Base-by-base conservation (phyloP, 169 alveolate species). In the Theileria orientalis region DNA sequence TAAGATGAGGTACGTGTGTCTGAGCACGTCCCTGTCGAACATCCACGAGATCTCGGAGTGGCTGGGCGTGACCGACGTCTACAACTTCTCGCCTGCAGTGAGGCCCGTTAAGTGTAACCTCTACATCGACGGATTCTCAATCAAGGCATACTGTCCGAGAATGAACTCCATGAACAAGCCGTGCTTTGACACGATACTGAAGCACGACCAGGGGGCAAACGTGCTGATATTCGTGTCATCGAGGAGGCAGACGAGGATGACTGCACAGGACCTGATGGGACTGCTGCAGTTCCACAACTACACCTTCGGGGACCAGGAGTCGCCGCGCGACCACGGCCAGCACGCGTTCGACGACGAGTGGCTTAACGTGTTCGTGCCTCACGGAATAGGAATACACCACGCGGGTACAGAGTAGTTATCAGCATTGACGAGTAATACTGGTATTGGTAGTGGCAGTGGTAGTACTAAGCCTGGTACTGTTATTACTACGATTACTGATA, bases 11-110 rank as follows among this genome's bases (percentile, higher is more conserved):
- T 84, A 97, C 51, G 94, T 97, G 47, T 99, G 99, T 42, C 91
- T 97, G 47, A 94, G 98, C 21, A 97, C 99, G 37, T 99, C 99
- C n/a, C 86, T 98, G 74, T 99, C 99, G 14, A 97, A 98, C 80
- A 97, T 99, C 27, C 91, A 91, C 35, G 99, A 98, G 76, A 94
- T 98, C 14, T 98, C 98, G 19, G 98, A 95, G 54, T 98, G 99
- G 97, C 76, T 98, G 49, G 99, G 98, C 56, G 97, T 97, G n/a
- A 91, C 94, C 19, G 98, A 98, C n/a, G 91, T 95, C 32, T 98
- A 90, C 90, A 98, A 97, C 94, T 98, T 98, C 90, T 95, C 97
- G 61, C 99, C 99, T 2, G 94, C 98, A 1, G 98, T 95, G 44
- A 86, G 99, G 49, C 99, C 99, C 3, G 99, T 98, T 25, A 99